phyloP scores from a whole-genome alignment of 805 yeast species.

The Kluyveromyces siamensis region DNA sequence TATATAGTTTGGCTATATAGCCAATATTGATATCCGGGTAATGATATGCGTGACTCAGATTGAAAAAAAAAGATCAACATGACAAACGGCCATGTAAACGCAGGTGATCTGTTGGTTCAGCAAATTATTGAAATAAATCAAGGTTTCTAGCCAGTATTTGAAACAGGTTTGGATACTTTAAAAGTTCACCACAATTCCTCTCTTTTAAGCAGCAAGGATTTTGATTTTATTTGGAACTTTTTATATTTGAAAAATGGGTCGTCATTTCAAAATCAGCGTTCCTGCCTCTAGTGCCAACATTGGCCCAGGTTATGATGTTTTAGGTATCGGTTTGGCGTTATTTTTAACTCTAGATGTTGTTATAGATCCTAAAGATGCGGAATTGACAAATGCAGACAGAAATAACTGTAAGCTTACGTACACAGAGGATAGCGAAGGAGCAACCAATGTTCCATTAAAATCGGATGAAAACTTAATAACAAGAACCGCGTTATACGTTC shows the following conservation, averaged over 20 bases:
- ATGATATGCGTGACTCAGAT: neutral
- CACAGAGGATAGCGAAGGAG: slow-evolving; percentile 65
- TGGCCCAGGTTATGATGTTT: slow-evolving; percentile 97
- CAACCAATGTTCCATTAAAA: slow-evolving; percentile 64
- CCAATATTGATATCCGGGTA: neutral
- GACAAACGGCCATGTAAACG: neutral
- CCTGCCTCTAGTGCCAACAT: slow-evolving; percentile 98
- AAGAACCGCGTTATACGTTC: slow-evolving; percentile 82
- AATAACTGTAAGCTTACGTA: slow-evolving; percentile 63
- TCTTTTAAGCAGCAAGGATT: neutral
- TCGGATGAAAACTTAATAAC: slow-evolving; percentile 83
- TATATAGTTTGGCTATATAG: neutral
- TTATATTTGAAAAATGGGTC: slow-evolving; percentile 26
- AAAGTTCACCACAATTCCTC: too few species aligned
- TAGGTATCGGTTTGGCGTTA: slow-evolving; percentile 81
- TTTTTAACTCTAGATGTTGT: slow-evolving; percentile 62
- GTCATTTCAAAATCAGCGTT: slow-evolving; percentile 56
- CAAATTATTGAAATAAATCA: neutral
- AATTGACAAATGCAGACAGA: slow-evolving; percentile 47
- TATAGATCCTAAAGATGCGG: slow-evolving; percentile 43
- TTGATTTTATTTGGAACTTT: neutral
- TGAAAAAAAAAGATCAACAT: too few species aligned
- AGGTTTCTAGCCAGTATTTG: too few species aligned
- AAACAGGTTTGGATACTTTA: too few species aligned
- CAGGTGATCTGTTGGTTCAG: neutral